Conservation (phyloP, 2,329 filamentous ascomycete genomes). For the Colletotrichum tropicale region DNA sequence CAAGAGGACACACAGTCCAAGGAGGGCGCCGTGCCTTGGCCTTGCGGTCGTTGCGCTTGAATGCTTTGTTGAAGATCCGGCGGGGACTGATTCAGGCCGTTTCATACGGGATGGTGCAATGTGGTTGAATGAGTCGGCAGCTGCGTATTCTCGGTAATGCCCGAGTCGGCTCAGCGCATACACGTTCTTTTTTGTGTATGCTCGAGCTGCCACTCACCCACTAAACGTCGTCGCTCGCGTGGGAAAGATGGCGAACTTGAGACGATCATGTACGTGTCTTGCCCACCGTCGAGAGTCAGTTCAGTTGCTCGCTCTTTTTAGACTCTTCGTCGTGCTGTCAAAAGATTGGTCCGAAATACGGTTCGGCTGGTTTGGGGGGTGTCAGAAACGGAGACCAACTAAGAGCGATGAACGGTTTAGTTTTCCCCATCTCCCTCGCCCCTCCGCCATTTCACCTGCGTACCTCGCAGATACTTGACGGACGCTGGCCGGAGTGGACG, state of each 20-base stretch:
- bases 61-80: not conserved
- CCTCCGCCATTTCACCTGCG: not conserved
- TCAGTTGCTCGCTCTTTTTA: not conserved
- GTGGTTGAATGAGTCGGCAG: not conserved
- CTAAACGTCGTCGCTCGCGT: not conserved
- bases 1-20: not conserved
- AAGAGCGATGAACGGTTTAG: not conserved
- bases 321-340: not conserved
- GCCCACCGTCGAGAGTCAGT: not conserved
- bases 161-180: not conserved
- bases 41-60: not conserved
- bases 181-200: not conserved
- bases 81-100: conserved; percentile 15
- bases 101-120: conserved; percentile 10
- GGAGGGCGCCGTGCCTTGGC: not conserved
- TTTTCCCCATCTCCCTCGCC: not conserved
- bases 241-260: not conserved
- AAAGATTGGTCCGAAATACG: not conserved
- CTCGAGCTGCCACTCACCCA: not conserved
- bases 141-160: not conserved
- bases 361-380: not conserved
- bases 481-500: not conserved
- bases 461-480: not conserved
- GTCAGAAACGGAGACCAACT: not conserved
- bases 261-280: conserved; percentile 7